Conservation (phyloP, 345 rosid species). For the Melaleuca alternifolia region DNA sequence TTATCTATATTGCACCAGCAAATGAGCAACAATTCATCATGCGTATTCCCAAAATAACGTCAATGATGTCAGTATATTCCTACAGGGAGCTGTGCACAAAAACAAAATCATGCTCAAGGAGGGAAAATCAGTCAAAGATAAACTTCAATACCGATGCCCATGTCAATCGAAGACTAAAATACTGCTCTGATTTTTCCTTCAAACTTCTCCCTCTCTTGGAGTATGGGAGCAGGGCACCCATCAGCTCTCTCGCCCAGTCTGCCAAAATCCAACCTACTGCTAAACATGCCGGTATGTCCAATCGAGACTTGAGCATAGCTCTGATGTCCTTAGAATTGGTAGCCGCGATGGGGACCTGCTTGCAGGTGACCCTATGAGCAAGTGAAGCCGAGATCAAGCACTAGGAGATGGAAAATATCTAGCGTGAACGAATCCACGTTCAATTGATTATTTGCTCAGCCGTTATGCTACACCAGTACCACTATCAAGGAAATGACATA, state of each 20-base stretch:
- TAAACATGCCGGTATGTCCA: conserved; percentile 82
- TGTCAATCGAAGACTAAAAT: no score
- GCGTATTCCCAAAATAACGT: no score
- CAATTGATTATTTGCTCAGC: not conserved
- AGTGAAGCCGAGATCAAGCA: conserved; percentile 83
- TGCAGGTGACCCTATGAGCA: conserved; percentile 78
- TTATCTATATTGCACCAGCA: no score
- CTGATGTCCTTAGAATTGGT: conserved; percentile 90
- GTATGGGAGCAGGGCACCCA: no score
- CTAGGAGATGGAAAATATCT: conserved; percentile 72
- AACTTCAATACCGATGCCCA: no score
- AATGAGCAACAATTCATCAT: no score
- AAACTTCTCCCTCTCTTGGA: no score
- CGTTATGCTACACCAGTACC: not conserved
- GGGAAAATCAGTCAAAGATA: no score
- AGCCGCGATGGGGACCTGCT: conserved; percentile 90
- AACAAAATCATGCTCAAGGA: no score
- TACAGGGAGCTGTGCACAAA: no score
- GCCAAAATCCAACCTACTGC: conserved; percentile 63
- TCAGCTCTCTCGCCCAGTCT: not conserved
- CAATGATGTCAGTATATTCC: no score
- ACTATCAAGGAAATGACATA: not conserved
- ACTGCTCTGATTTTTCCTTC: no score
- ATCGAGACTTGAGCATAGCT: conserved; percentile 65
- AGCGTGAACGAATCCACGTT: conserved; percentile 52